phyloP scores from a whole-genome alignment of 805 yeast genomes.

The Starmerella bombi region DNA sequence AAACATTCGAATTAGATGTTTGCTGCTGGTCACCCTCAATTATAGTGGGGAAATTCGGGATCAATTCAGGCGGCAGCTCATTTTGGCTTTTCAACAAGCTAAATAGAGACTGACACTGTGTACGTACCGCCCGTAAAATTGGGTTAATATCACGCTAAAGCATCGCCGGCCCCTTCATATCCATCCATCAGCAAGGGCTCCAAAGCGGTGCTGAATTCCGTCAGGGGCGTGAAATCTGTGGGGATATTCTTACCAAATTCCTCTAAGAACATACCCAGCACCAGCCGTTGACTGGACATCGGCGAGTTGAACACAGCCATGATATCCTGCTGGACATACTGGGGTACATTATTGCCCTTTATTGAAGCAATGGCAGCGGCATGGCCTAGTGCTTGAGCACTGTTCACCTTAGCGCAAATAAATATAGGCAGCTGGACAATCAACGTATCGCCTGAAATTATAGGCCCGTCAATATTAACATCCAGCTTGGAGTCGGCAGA shows the following conservation, averaged over 20 bases:
- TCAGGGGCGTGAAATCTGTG: background rate
- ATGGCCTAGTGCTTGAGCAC: conserved; percentile 64
- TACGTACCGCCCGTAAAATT: conserved; percentile 66
- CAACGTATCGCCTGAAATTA: conserved; percentile 80
- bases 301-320: conserved; percentile 37
- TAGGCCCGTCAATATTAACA: conserved; percentile 86
- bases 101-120: conserved; percentile 72
- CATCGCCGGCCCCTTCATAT: conserved; percentile 9
- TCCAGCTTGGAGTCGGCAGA: conserved; percentile 18
- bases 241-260: conserved; percentile 35
- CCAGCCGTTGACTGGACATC: conserved; percentile 70
- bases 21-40: conserved; percentile 87
- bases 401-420: conserved; percentile 59
- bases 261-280: conserved; percentile 54
- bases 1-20: conserved; percentile 80
- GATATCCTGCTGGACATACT: background rate
- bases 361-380: conserved; percentile 20
- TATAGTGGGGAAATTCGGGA: conserved; percentile 75
- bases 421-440: conserved; percentile 66
- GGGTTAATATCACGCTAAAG: conserved; percentile 73
- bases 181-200: conserved; percentile 11
- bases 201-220: background rate
- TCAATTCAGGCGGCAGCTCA: conserved; percentile 50
- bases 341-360: background rate
- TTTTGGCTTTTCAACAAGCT: conserved; percentile 74